Evolutionary conservation across 805 yeast genomes (phyloP), one percentile per base, ranked within the genome.

Genomic region (Phaffomyces antillensis): DNA sequence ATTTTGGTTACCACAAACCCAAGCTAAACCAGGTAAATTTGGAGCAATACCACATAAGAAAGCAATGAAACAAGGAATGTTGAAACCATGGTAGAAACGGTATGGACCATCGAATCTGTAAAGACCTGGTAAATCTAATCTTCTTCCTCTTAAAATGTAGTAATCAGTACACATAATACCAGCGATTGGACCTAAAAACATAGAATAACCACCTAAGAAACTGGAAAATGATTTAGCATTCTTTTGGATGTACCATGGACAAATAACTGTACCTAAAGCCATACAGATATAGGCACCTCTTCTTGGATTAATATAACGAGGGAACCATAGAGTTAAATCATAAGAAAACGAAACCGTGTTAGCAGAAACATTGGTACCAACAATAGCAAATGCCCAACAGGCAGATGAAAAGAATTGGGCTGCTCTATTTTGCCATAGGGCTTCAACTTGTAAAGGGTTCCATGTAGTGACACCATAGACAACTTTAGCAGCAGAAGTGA

Each of bases 11-110:
- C 81, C 83, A 16, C 86, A 81, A n/a, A 86, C 64, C 35, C 63
- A 64, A 32, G 66, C 56, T 42, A 66, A 58, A 34, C 71, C 71
- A 15, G 70, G 69, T 44, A 66, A 52, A 44, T 65, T 65, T 33
- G 71, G 71, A 15, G 62, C 65, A 40, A 66, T 58, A 42, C 70
- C 69, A 44, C 62, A 52, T 15, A 63, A 20, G 48, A 64, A 87
- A 1, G 95, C 91, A 31, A 74, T 77, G 51, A 76, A 79, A 1
- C 90, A 95, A 53, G 93, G 73, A 85, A 90, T 83, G 62, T 86
- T 85, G 64, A 76, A 56, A 24, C 95, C 95, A 67, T 70, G 68
- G 68, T 79, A 68, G 67, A 74, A 71, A 84, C 85, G 52, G 66
- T 65, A 50, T 62, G 66, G 55, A 59, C 72, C 52, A 61, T 65